These are phyloP conservation scores for Barbatosphaeria neglecta DNA, from an alignment of 495 filamentous ascomycete species.

Conservation along the genomic window DNA sequence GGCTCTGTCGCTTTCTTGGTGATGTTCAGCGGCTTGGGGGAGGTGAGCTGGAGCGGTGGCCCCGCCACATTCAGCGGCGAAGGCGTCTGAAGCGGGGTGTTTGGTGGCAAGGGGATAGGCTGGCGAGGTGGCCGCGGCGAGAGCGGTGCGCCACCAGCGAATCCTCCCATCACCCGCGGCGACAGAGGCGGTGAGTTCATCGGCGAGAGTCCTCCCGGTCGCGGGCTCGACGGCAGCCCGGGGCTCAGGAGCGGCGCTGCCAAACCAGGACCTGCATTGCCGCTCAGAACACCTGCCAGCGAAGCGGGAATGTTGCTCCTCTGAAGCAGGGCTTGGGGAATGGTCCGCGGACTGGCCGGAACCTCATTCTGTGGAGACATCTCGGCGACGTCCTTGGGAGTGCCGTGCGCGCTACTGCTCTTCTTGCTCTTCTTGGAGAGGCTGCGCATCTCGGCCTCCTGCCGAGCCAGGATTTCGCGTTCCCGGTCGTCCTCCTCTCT, in stretches of 20 bases:
- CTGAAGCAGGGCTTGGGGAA: conserved; percentile 9
- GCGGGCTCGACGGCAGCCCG: conserved; percentile 78
- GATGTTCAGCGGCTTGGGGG: conserved; percentile 25
- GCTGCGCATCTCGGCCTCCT: conserved; percentile 54
- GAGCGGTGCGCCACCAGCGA: conserved; percentile 50
- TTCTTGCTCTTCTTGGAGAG: conserved; percentile 53
- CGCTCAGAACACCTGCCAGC: conserved; percentile 38
- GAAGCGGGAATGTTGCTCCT: conserved; percentile 24
- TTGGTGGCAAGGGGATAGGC: conserved; percentile 52
- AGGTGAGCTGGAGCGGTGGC: conserved; percentile 19
- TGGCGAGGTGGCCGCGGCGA: conserved; percentile 61
- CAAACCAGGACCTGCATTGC: conserved; percentile 21
- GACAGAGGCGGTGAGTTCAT: conserved; percentile 60
- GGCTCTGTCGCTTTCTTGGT: conserved; percentile 19
- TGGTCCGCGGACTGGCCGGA: conserved; percentile 20
- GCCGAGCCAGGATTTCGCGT: conserved; percentile 51
- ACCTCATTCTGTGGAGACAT: conserved; percentile 6
- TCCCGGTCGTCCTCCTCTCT: conserved; percentile 79
- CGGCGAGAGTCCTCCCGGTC: conserved; percentile 69
- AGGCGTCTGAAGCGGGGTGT: conserved; percentile 46
- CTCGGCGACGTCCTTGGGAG: conserved; percentile 18
- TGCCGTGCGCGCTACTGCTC: conserved; percentile 32
- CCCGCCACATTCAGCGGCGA: conserved; percentile 27
- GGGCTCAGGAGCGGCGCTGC: conserved; percentile 62
- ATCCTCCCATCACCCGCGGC: conserved; percentile 38